A percentile compares a stretch with the other conserved stretches of the same genome.
Evolutionary conservation across 305 asterid species (phyloP).

Genomic region (Ilex paraguariensis): DNA sequence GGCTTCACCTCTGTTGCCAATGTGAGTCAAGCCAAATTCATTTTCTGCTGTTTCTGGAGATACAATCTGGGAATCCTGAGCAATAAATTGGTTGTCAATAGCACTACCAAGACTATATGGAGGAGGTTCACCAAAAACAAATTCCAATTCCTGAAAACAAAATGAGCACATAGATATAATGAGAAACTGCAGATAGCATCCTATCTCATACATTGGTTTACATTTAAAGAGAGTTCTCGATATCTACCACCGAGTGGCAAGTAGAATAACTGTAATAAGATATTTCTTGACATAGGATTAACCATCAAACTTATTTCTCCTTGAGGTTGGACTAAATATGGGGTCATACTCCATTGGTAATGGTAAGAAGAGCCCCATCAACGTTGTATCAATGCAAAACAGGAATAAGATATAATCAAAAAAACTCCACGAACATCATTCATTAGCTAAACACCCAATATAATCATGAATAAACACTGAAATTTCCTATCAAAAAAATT

Average conservation of each 20-base stretch:
- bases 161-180: neutral
- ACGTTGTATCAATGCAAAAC: neutral
- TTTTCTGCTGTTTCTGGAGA: slow-evolving; percentile 10
- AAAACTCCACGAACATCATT: neutral
- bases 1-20: slow-evolving; percentile 67
- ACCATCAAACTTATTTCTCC: too few species aligned
- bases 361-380: neutral
- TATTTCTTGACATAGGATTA: too few species aligned
- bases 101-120: slow-evolving; percentile 47
- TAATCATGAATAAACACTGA: neutral
- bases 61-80: slow-evolving; percentile 23
- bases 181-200: neutral
- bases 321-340: too few species aligned
- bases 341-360: neutral
- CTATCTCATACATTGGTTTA: neutral
- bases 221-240: neutral
- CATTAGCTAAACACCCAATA: neutral
- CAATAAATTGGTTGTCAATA: slow-evolving; percentile 22
- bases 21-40: slow-evolving; percentile 47
- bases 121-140: slow-evolving; percentile 80
- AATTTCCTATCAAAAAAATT: too few species aligned
- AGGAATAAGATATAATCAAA: too few species aligned
- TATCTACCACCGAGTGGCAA: neutral
- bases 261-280: neutral
- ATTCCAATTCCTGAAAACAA: slow-evolving; percentile 75